Conservation (phyloP, 192 early-diverging fungal species). For the Podila minutissima region DNA sequence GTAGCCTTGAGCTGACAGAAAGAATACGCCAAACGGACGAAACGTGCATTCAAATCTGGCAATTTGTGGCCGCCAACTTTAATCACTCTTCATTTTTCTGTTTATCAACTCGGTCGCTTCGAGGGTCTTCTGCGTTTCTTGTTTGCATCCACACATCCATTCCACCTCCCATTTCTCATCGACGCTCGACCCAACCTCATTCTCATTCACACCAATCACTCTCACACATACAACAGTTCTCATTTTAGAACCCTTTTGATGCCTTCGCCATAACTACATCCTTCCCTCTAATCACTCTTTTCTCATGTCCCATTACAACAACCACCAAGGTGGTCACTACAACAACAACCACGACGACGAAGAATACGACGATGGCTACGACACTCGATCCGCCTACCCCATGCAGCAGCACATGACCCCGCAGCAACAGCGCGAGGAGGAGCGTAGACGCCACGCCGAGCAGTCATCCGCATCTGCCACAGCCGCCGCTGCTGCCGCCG, state of each 20-base stretch:
- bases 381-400: neutral
- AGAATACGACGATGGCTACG: neutral
- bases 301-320: conserved; percentile 3
- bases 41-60: no score
- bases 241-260: no score
- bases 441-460: neutral
- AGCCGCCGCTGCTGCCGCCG: neutral
- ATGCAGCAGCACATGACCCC: conserved; percentile 4
- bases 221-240: neutral
- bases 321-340: neutral
- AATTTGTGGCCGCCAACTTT: neutral
- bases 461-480: neutral
- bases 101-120: neutral
- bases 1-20: neutral
- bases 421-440: conserved; percentile 2
- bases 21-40: no score
- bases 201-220: neutral
- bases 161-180: neutral
- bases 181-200: neutral
- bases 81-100: neutral
- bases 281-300: no score
- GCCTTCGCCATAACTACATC: no score
- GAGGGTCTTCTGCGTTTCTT: neutral
- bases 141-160: neutral
- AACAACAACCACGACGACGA: conserved; percentile 1